Evolutionary conservation across 1,139 yeast genomes (phyloP).

Genomic region (Lodderomyces theae): DNA sequence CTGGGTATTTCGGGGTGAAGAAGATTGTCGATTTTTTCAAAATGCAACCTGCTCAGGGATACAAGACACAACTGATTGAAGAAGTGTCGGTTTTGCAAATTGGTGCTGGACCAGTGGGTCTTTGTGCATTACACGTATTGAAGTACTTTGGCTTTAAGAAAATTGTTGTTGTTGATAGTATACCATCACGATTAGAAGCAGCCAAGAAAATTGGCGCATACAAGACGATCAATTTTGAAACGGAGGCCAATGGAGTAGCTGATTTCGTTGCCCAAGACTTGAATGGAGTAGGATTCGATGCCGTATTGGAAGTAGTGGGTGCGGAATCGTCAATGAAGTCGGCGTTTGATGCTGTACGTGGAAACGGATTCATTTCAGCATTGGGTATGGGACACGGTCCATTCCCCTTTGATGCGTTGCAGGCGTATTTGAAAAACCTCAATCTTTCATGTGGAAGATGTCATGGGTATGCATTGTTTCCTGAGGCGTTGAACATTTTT

Average conservation of each 20-base stretch:
- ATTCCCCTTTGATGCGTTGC: slow-evolving; percentile 57
- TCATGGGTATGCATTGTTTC: slow-evolving; percentile 58
- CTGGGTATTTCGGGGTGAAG: slow-evolving; percentile 59
- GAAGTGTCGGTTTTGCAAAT: slow-evolving; percentile 47
- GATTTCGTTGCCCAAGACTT: slow-evolving; percentile 28
- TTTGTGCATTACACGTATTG: slow-evolving; percentile 51
- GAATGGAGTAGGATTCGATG: slow-evolving; percentile 48
- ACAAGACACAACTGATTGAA: slow-evolving; percentile 19
- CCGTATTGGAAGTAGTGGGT: slow-evolving; percentile 60
- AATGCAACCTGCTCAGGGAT: slow-evolving; percentile 20
- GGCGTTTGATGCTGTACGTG: slow-evolving; percentile 53
- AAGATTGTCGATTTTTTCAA: slow-evolving; percentile 45
- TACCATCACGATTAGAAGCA: slow-evolving; percentile 44
- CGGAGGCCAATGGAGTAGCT: slow-evolving; percentile 27
- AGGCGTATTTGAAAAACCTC: slow-evolving; percentile 56
- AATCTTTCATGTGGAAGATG: slow-evolving; percentile 64
- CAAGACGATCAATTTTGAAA: slow-evolving; percentile 41
- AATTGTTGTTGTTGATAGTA: slow-evolving; percentile 51
- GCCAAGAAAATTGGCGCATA: slow-evolving; percentile 47
- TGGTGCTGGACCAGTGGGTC: slow-evolving; percentile 68
- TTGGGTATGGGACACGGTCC: slow-evolving; percentile 63
- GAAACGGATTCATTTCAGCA: slow-evolving; percentile 58
- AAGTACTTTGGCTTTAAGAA: slow-evolving; percentile 45
- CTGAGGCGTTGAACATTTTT: slow-evolving; percentile 51
- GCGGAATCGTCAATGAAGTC: slow-evolving; percentile 47